Evolutionary conservation across 2,329 filamentous ascomycete species (phyloP), one percentile per base, ranked within the genome.

Genomic region (Fusarium begoniae): DNA sequence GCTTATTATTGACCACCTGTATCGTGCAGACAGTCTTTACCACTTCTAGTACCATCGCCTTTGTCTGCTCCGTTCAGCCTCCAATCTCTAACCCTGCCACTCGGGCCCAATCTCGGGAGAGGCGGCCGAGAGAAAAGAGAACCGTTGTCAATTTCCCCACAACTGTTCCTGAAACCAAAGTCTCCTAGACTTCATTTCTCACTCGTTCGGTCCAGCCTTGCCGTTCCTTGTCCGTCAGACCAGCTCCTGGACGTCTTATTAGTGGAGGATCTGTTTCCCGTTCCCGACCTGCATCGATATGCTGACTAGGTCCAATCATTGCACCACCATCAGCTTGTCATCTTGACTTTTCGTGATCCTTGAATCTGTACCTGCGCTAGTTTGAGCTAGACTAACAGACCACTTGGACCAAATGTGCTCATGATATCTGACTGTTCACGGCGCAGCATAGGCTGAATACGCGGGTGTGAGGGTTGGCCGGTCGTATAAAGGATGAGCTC

Each of bases 91-190:
- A 38, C 28, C 75, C 55, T 75, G 73, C 48, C 30, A n/a, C 38
- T 55, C 64, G 54, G 55, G 50, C 64, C 63, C 69, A 77, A 78
- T 78, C 63, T 77, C 76, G 75, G 67, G 77, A 67, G 58, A 60
- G 43, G 47, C 64, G 48, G 65, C 71, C 71, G 69, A 76, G 59
- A 47, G 61, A 63, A 14, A 41, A n/a, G 40, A 41, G 10, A 30
- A 48, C 15, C 40, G 56, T 59, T 69, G 57, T 50, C 55, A 58
- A 50, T 63, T 30, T 72, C 70, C 63, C 75, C 72, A 76, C 75
- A 72, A 67, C 72, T 72, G 71, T 73, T 71, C 62, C 74, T 78
- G 77, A 78, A 78, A 78, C 77, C 54, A 64, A 54, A 73, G 40
- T 50, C 62, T 70, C 55, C 63, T 64, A 47, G 58, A 59, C 65